Percentiles rank a stretch among this genome's conserved stretches.
Conservation (phyloP, 2,329 filamentous ascomycete genomes). For the Penicillium aurantiogriseum region DNA sequence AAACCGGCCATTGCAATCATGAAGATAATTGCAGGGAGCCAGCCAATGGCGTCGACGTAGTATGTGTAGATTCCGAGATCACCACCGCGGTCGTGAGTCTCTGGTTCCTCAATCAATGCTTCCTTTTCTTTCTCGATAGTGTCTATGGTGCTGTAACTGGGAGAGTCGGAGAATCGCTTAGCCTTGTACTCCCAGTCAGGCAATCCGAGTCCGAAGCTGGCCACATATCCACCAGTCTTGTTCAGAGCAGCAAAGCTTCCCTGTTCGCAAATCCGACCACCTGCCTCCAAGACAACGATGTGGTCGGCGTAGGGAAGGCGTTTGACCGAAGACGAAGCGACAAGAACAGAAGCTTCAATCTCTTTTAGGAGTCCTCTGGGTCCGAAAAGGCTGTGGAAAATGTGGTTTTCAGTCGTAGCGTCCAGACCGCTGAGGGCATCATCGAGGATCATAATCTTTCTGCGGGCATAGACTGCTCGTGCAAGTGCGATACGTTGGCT, state of each 20-base stretch:
- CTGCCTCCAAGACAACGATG: constrained; percentile 40
- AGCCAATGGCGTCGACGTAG: constrained; percentile 41
- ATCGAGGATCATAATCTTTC: constrained; percentile 51
- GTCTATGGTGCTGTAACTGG: constrained; percentile 19
- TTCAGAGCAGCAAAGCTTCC: constrained; percentile 41
- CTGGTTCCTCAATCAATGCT: constrained; percentile 23
- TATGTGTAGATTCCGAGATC: constrained; percentile 46
- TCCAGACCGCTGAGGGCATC: constrained; percentile 55
- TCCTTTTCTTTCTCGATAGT: constrained; percentile 22
- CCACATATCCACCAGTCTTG: constrained; percentile 41
- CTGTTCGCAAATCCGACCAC: constrained; percentile 44
- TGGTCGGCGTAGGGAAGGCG: constrained; percentile 45
- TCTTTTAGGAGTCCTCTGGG: constrained; percentile 46
- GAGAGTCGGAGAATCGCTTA: constrained; percentile 20
- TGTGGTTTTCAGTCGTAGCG: constrained; percentile 48
- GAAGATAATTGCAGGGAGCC: constrained; percentile 36
- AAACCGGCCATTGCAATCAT: constrained; percentile 39
- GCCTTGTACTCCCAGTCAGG: constrained; percentile 34
- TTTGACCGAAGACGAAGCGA: constrained; percentile 42
- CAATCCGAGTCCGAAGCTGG: constrained; percentile 37
- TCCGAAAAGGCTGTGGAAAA: constrained; percentile 50
- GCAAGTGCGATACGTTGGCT: constrained; percentile 56
- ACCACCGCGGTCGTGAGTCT: constrained; percentile 36
- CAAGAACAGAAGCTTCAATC: constrained; percentile 40
- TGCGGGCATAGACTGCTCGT: constrained; percentile 52